phyloP scores from a whole-genome alignment of 2,329 filamentous ascomycete genomes.

The Phialophora macrospora region DNA sequence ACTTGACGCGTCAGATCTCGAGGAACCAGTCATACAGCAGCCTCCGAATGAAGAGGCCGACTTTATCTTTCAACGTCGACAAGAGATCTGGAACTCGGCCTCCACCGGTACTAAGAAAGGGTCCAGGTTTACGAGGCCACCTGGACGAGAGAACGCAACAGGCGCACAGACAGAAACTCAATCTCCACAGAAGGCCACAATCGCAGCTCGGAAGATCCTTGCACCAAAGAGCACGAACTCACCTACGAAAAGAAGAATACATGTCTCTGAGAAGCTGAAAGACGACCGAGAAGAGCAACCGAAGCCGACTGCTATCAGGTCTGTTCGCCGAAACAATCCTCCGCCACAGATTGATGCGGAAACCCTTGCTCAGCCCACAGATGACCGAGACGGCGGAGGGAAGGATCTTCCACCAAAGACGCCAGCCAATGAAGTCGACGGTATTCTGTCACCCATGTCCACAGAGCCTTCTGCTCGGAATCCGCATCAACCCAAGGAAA shows the following conservation, averaged over 20 bases:
- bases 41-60: conserved; percentile 28
- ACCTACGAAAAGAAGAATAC: conserved; percentile 35
- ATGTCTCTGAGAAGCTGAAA: conserved; percentile 28
- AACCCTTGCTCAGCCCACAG: not conserved
- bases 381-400: conserved; percentile 7
- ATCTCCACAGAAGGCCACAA: conserved; percentile 28
- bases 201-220: conserved; percentile 33
- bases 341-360: conserved; percentile 14
- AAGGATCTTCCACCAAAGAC: conserved; percentile 36
- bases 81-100: conserved; percentile 21
- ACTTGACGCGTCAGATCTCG: conserved; percentile 36
- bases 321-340: conserved; percentile 16
- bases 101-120: conserved; percentile 29
- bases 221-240: conserved; percentile 40
- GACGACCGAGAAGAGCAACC: conserved; percentile 18
- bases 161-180: conserved; percentile 3
- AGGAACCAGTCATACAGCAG: conserved; percentile 24
- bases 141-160: conserved; percentile 30
- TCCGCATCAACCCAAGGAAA: conserved; percentile 30
- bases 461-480: conserved; percentile 35
- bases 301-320: conserved; percentile 1
- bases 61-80: conserved; percentile 37
- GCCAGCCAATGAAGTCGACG: conserved; percentile 26
- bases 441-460: conserved; percentile 37
- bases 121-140: conserved; percentile 36